Conservation (phyloP, 2,329 filamentous ascomycete species). For the Phoma sp. region DNA sequence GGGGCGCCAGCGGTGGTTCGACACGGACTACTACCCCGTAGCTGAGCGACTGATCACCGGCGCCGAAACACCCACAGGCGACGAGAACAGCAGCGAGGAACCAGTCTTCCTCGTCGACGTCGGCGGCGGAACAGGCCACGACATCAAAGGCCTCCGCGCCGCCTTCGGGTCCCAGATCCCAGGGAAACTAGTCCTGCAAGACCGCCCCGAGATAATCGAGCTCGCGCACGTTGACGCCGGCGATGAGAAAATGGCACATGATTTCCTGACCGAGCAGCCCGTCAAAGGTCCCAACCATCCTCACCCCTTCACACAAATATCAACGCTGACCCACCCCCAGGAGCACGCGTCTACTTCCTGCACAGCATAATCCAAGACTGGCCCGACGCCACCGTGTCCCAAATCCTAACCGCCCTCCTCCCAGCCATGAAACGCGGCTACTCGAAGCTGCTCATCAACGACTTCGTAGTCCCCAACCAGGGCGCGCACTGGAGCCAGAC, state of each 20-base stretch:
- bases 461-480: slow-evolving; percentile 34
- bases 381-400: slow-evolving; percentile 28
- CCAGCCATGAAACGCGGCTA: slow-evolving; percentile 39
- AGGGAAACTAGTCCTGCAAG: slow-evolving; percentile 32
- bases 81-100: neutral
- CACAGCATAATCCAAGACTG: slow-evolving; percentile 42
- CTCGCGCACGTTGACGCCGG: slow-evolving; percentile 28
- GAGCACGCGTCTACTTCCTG: slow-evolving; percentile 36
- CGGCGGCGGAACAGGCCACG: slow-evolving; percentile 33
- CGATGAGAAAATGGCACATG: slow-evolving; percentile 42
- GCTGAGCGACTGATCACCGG: slow-evolving; percentile 29
- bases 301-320: neutral
- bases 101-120: slow-evolving; percentile 31
- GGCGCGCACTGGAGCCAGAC: slow-evolving; percentile 35
- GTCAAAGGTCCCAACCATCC: slow-evolving; percentile 32
- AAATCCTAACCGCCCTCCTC: slow-evolving; percentile 32
- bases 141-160: slow-evolving; percentile 27
- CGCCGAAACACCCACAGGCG: slow-evolving; percentile 2
- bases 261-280: slow-evolving; percentile 42
- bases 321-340: neutral
- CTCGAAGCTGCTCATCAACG: slow-evolving; percentile 37
- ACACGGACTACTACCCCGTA: slow-evolving; percentile 31
- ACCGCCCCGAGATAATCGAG: slow-evolving; percentile 29
- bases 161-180: slow-evolving; percentile 24
- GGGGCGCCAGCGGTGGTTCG: slow-evolving; percentile 33